A percentile compares a stretch with the other conserved stretches of the same genome.
phyloP scores from a whole-genome alignment of 2,329 filamentous ascomycete genomes.

The Nothomitra cinnamomea region DNA sequence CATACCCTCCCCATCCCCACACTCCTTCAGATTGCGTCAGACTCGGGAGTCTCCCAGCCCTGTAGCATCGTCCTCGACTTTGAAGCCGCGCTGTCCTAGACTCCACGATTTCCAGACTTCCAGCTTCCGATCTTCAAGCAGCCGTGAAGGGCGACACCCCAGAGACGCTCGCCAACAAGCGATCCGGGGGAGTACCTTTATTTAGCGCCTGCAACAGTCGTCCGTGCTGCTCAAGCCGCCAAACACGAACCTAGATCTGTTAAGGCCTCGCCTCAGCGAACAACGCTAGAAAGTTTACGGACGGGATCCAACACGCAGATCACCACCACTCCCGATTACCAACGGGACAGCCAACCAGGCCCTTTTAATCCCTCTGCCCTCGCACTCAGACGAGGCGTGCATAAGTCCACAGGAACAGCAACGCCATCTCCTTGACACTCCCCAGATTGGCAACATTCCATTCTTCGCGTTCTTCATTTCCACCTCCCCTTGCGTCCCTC shows the following conservation, averaged over 20 bases:
- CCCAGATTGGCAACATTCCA: background rate
- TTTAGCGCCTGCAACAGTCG: too few species aligned
- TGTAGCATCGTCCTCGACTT: too few species aligned
- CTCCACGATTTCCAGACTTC: too few species aligned
- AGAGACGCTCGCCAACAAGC: too few species aligned
- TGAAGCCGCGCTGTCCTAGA: too few species aligned
- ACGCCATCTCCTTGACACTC: slow-evolving; percentile 7
- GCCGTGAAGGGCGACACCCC: too few species aligned
- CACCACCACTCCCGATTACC: background rate
- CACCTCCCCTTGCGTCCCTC: slow-evolving; percentile 2
- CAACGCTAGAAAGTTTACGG: background rate
- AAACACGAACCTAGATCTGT: background rate
- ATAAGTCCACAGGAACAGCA: background rate
- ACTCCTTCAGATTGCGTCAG: background rate
- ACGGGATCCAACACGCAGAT: background rate
- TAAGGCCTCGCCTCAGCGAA: background rate
- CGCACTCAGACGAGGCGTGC: background rate
- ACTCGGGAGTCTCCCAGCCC: background rate
- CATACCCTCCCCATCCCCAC: background rate
- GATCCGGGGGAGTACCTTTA: too few species aligned
- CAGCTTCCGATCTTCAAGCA: too few species aligned
- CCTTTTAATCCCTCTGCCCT: background rate
- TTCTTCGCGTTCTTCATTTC: background rate
- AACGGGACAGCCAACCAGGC: background rate
- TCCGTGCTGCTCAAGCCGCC: background rate